Conservation (phyloP, 768 basidiomycete species). For the Inosperma sp. region DNA sequence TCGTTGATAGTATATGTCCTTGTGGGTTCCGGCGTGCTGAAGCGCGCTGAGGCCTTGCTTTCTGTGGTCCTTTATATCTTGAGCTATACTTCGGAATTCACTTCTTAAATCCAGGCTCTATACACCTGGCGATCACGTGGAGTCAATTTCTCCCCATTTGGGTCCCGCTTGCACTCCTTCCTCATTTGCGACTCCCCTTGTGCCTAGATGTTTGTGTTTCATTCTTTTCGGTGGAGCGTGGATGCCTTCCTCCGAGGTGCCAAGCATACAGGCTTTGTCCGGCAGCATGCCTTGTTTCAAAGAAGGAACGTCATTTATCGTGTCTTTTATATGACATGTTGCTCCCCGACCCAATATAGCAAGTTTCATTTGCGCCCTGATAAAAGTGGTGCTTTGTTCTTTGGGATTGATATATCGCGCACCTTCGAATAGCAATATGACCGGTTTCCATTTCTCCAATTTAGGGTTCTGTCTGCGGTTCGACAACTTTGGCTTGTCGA, state of each 20-base stretch:
- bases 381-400: conserved; percentile 3
- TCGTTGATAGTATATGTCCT: too few species aligned
- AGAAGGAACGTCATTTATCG: conserved; percentile 25
- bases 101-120: too few species aligned
- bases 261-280: conserved; percentile 1
- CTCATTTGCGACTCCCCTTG: conserved; percentile 27
- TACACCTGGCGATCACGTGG: too few species aligned
- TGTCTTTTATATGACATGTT: too few species aligned
- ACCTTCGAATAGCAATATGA: too few species aligned
- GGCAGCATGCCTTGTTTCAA: conserved; percentile 22
- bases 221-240: not conserved
- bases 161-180: conserved; percentile 14
- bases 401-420: too few species aligned
- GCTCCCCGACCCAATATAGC: conserved; percentile 10
- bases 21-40: too few species aligned
- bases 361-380: conserved; percentile 10
- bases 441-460: too few species aligned
- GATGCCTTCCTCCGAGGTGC: not conserved
- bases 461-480: not conserved
- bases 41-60: too few species aligned
- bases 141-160: too few species aligned
- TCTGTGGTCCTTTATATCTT: too few species aligned
- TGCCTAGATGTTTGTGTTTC: conserved; percentile 2
- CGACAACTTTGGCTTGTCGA: not conserved
- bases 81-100: too few species aligned